A percentile compares a stretch with the other conserved stretches of the same genome.
Evolutionary conservation across 176 grass and related monocot genomes (phyloP).

Genomic region (Pontederia crassipes): DNA sequence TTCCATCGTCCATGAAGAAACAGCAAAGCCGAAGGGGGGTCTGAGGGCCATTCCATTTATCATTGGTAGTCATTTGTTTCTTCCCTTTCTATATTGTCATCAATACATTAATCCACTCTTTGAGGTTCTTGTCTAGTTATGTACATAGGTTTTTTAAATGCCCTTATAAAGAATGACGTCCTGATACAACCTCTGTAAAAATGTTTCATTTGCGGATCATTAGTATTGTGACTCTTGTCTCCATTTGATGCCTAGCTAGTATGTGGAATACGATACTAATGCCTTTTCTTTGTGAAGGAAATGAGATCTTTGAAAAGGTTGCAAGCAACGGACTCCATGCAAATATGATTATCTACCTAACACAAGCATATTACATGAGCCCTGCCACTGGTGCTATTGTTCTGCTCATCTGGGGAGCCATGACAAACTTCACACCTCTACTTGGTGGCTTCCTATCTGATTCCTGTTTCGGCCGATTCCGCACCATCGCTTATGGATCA

Average conservation of each 20-base stretch:
- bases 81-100: not conserved
- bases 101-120: not conserved
- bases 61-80: conserved; percentile 29
- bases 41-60: conserved; percentile 60
- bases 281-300: conserved; percentile 23
- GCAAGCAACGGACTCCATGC: conserved; percentile 35
- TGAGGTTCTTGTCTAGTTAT: not conserved
- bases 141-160: not conserved
- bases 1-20: not conserved
- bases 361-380: conserved; percentile 31
- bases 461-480: conserved; percentile 42
- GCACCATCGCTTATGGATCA: conserved; percentile 38
- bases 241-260: too few species aligned
- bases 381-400: conserved; percentile 16
- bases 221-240: too few species aligned
- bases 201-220: too few species aligned
- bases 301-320: conserved; percentile 67
- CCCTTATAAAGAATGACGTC: too few species aligned
- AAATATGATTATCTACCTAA: conserved; percentile 73
- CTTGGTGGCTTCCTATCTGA: conserved; percentile 50
- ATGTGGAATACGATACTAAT: too few species aligned
- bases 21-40: conserved; percentile 37
- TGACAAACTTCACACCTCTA: conserved; percentile 44
- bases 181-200: too few species aligned
- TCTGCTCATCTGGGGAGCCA: conserved; percentile 29